Evolutionary conservation across 208 protist genomes (phyloP), one percentile per base, ranked within the genome.

Genomic region (Angomonas deanei): DNA sequence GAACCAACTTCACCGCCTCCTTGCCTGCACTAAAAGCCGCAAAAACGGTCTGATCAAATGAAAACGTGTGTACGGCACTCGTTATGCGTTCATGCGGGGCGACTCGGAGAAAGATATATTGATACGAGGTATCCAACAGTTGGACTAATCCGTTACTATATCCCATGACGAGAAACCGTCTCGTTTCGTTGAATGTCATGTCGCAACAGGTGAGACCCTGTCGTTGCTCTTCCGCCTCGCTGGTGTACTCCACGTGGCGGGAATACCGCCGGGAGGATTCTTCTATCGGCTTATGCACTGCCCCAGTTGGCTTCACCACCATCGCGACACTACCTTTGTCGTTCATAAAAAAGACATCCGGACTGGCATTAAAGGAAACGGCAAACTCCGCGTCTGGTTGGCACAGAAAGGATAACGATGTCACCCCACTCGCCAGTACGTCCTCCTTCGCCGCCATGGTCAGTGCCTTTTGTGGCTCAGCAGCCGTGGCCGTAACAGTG

Each of bases 101-200:
- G 19, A 80, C 49, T 0, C 88, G 84, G 8, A 65, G 50, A 66
- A 87, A 92, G 17, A 94, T 69, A 17, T 83, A 76, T 52, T 72
- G 66, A 48, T 72, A 64, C 2, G 81, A 72, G 10, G 76, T 84
- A 69, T 96, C 89, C 19, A 96, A 62, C 47, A 92, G 56, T 72
- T 96, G 89, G 31, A 93, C 50, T 1, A 92, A 62, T 0, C 89
- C 86, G 56, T 92, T 75, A 0, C 65, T 50, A 65, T 92, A 96
- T 11, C 73, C 84, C 53, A 76, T 47, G 0, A 68, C 74, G 13
- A 88, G 47, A 46, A 75, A 81, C 8, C 72, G 72, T 17, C 56
- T 6, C n/a, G 61, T 63, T 0, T 28, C 11, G 27, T 70, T 69
- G 36, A 72, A 72, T 1, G n/a, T 33, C 3, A 72, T 46, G 4